Evolutionary conservation across 2,329 filamentous ascomycete species (phyloP), one percentile per base, ranked within the genome.

Genomic region (Decorospora gaudefroyi): DNA sequence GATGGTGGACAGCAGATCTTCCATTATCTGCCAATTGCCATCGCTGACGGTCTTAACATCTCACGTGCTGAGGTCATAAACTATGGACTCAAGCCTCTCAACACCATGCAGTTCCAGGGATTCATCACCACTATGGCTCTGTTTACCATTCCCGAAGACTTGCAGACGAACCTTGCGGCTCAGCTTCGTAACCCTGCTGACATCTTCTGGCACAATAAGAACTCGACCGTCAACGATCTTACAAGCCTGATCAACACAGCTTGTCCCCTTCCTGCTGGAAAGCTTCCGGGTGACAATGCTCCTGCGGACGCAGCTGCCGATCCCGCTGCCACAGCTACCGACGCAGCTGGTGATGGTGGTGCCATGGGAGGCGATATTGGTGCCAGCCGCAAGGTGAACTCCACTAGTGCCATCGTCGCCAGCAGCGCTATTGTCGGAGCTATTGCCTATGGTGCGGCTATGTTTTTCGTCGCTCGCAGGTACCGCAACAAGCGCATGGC

Each of bases 401-500:
- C 81, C 28, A 85, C 83, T 69, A 85, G 76, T 62, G 82, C 76
- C 53, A 81, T 73, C 63, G 87, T 96, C 62, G 88, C 86, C 43
- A 78, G 89, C 15, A 89, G 88, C 61, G 86, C 88, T 17, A 82
- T 91, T 21, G 81, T 82, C 29, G 85, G 90, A 63, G 89, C 88
- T 28, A 87, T 85, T 36, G 85, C 90, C n/a, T 96, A 96, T 59
- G 91, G 90, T 64, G 88, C 87, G 9, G 90, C 89, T 69, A 96
- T 96, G 91, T 92, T 96, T 76, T 85, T 93, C 63, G 83, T 96
- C 56, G 91, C 91, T 35, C 85, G 90, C 50, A 83, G 91, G 48
- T 96, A 96, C 80, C 89, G 91, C 78, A 86, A 87, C 75, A 90
- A 87, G 79, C 86, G 84, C 73, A 82, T 87, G 67, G 76, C 83